A percentile compares a stretch with the other conserved stretches of the same genome.
phyloP scores from a whole-genome alignment of 768 basidiomycete species.

The Strobilomyces dryophilus region DNA sequence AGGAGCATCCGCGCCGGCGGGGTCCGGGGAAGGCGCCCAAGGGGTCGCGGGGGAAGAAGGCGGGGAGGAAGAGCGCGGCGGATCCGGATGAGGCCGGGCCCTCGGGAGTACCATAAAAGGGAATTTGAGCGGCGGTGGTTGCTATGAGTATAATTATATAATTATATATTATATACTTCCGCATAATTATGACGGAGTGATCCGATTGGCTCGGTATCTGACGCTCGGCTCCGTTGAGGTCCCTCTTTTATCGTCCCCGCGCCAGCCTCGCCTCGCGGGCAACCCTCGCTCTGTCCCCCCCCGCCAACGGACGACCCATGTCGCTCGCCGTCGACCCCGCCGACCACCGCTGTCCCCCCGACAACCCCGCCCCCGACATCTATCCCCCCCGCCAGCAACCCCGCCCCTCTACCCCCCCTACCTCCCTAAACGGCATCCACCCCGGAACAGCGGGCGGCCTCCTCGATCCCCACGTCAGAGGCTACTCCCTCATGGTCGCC shows the following conservation, averaged over 20 bases:
- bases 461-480: constrained; percentile 29
- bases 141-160: constrained; percentile 20
- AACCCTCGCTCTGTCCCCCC: constrained; percentile 42
- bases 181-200: constrained; percentile 22
- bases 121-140: constrained; percentile 11
- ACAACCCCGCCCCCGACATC: constrained; percentile 34
- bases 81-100: constrained; percentile 26
- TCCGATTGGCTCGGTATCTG: constrained; percentile 65
- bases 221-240: constrained; percentile 42
- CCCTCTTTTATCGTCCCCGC: constrained; percentile 59
- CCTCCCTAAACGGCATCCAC: constrained; percentile 25
- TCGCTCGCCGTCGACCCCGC: constrained; percentile 56
- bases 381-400: constrained; percentile 19
- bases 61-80: constrained; percentile 23
- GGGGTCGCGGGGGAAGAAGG: constrained; percentile 47
- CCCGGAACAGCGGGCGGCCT: constrained; percentile 26
- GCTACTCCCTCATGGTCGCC: constrained; percentile 74
- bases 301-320: constrained; percentile 39
- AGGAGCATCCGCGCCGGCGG: constrained; percentile 48
- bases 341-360: constrained; percentile 48
- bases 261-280: constrained; percentile 60
- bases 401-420: constrained; percentile 24
- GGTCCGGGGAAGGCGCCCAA: constrained; percentile 75
- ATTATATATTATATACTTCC: constrained; percentile 28
- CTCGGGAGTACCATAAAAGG: constrained; percentile 24